Evolutionary conservation across 1,284 basidiomycete genomes (phyloP), one percentile per base, ranked within the genome.

Genomic region (Schizophyllum commune): DNA sequence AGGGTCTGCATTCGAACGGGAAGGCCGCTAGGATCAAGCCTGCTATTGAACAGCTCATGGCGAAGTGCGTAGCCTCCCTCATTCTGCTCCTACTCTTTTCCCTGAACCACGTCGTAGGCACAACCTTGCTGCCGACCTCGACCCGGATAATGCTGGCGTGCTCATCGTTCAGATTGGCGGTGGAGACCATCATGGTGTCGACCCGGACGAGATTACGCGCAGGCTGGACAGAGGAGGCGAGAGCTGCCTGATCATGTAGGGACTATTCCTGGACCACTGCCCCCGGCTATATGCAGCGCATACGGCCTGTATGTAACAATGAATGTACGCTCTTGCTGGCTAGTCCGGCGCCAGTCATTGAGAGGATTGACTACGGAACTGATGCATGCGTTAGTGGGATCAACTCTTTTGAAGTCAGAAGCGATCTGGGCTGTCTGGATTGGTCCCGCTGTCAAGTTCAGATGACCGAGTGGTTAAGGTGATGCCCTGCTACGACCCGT

Each of bases 11-110:
- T 73, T 96, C 93, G 27, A 75, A 82, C 57, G 83, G 85, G 32
- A 88, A 90, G 60, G 81, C 86, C 13, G 89, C 92, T 1, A 97
- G 97, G 75, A 84, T 98, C 71, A 96, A 92, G 71, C 96, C 96
- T 20, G 96, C 95, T 3, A 90, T 99, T 57, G 91, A 92, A 71
- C 87, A 91, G 57, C 76, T 98, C 61, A 92, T 96, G 85, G 79
- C 81, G 63, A 91, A 89, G 89, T 91, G 66, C 33, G 33, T 21
- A 2, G n/a, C n/a, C n/a, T 47, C 33, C 47, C 11, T 58, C 20
- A 34, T 34, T n/a, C n/a, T 20, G 7, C 51, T 27, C 39, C 21
- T 39, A 52, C 34, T 61, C 33, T 52, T 52, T 20, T 52, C 11
- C 17, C 34, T 56, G 9, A 5, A 63, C 33, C 17, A 11, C 17